A percentile compares a stretch with the other conserved stretches of the same genome.
Conservation (phyloP, 305 asterid genomes). For the Fraxinus floribunda region DNA sequence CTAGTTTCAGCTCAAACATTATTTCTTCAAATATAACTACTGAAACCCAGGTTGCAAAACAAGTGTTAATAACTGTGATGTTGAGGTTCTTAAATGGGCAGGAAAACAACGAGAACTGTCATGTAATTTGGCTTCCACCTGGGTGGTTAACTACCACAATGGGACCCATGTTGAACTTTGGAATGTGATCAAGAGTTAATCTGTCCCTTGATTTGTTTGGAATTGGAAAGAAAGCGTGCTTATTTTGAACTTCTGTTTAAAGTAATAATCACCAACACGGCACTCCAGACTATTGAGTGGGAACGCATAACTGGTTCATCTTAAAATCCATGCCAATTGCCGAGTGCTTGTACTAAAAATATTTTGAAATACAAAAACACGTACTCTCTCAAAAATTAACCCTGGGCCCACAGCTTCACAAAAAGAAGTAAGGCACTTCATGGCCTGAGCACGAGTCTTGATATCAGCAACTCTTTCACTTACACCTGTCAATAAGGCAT, state of each 20-base stretch:
- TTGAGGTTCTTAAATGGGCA: neutral
- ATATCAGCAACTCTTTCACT: conserved; percentile 98
- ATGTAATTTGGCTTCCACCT: neutral
- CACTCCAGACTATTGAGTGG: neutral
- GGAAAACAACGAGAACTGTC: neutral
- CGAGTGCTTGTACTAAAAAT: neutral
- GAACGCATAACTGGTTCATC: neutral
- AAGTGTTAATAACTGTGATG: neutral
- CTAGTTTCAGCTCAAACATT: neutral
- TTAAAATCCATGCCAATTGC: conserved; percentile 9
- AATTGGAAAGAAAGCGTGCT: neutral
- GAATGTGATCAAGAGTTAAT: neutral
- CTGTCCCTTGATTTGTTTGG: conserved; percentile 3
- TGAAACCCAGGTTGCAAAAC: neutral
- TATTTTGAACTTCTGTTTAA: neutral
- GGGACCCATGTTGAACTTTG: neutral
- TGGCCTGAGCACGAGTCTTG: conserved; percentile 91
- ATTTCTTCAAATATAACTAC: neutral
- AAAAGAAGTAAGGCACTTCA: conserved; percentile 91
- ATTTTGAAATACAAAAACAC: conserved; percentile 19
- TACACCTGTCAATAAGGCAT: conserved; percentile 52
- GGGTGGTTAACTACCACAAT: conserved; percentile 1
- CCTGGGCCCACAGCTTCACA: conserved; percentile 99
- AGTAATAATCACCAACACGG: conserved; percentile 1
- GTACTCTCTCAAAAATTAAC: conserved; percentile 90